phyloP scores from a whole-genome alignment of 1,284 basidiomycete genomes.

The Cutaneotrichosporon sp. region DNA sequence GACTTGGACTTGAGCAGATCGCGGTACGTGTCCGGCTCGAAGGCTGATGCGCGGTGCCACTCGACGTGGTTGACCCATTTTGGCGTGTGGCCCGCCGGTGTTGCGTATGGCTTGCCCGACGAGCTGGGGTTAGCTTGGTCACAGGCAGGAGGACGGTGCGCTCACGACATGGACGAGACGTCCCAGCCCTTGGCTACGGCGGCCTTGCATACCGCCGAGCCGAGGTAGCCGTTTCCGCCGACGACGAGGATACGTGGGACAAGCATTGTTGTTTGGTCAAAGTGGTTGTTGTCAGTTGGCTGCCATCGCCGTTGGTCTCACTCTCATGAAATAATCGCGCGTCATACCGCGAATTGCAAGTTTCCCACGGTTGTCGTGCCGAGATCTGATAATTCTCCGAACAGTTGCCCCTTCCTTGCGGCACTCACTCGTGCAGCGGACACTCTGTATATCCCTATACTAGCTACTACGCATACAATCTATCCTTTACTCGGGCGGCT shows the following conservation, averaged over 20 bases:
- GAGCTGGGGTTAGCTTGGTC: conserved; percentile 56
- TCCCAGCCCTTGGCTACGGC: conserved; percentile 77
- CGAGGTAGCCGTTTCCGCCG: conserved; percentile 92
- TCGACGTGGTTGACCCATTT: conserved; percentile 73
- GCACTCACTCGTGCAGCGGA: too few relatives aligned
- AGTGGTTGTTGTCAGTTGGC: too few relatives aligned
- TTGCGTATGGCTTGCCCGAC: conserved; percentile 76
- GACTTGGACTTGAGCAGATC: conserved; percentile 60
- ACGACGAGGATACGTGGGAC: conserved; percentile 65
- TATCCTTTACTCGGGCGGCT: conserved; percentile 18
- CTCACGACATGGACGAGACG: conserved; percentile 81
- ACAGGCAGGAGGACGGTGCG: too few relatives aligned
- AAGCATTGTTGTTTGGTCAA: neutral
- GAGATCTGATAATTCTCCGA: too few relatives aligned
- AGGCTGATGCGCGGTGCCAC: conserved; percentile 74
- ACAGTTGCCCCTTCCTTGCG: too few relatives aligned
- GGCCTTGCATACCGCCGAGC: conserved; percentile 83
- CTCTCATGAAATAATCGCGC: too few relatives aligned
- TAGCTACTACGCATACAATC: neutral
- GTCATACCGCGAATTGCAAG: neutral
- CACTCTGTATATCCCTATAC: too few relatives aligned
- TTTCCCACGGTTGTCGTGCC: neutral
- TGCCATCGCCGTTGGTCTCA: too few relatives aligned
- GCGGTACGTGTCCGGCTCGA: conserved; percentile 68
- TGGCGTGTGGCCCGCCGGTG: conserved; percentile 82